A percentile compares a stretch with the other conserved stretches of the same genome.
phyloP scores from a whole-genome alignment of 108 stramenopile genomes.

The Stephanodiscus minutulus region DNA sequence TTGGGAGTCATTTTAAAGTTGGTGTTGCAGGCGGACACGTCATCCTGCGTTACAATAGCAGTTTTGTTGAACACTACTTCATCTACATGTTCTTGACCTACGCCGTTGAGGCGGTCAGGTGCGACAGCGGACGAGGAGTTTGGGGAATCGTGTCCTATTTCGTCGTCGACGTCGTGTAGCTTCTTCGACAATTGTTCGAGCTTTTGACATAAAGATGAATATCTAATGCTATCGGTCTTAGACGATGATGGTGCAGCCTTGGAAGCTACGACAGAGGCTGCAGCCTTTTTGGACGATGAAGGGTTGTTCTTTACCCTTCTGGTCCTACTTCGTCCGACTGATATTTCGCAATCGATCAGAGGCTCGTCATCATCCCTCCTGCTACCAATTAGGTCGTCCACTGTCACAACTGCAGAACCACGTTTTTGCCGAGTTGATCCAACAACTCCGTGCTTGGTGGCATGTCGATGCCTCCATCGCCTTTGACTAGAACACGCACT shows the following conservation, averaged over 20 bases:
- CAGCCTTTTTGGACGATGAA: neutral
- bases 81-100: neutral
- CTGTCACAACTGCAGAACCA: neutral
- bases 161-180: constrained; percentile 41
- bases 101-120: neutral
- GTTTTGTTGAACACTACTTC: constrained; percentile 3
- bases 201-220: constrained; percentile 32
- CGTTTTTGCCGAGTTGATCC: neutral
- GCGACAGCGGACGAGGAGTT: neutral
- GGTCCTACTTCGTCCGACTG: neutral
- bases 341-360: neutral
- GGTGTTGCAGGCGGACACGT: neutral
- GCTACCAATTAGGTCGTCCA: neutral
- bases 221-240: constrained; percentile 1
- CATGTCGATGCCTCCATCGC: neutral
- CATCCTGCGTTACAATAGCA: neutral
- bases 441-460: neutral
- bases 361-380: neutral
- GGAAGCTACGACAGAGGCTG: no score
- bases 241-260: neutral
- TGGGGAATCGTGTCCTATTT: constrained; percentile 11
- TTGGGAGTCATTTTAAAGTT: constrained; percentile 36
- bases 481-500: neutral
- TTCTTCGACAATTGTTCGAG: constrained; percentile 42
- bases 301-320: neutral